Base-by-base conservation (phyloP, 1,284 basidiomycete species). In the Crucibulum parvulum region DNA sequence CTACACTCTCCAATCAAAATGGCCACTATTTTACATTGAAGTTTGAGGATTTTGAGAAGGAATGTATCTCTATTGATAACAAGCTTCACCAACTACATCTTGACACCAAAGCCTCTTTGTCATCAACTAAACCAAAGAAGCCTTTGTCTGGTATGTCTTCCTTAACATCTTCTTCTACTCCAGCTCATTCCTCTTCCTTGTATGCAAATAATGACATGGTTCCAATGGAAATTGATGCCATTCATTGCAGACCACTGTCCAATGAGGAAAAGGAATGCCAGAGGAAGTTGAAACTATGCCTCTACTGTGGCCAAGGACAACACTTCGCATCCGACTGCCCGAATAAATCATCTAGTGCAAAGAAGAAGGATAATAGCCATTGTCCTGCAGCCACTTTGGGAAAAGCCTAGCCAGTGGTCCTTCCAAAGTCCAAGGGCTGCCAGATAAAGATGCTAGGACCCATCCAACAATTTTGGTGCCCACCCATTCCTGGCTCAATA, bases 321-420 rank as follows among this genome's bases (percentile, higher is more conserved):
- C 73, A 78, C 46, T 24, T 57, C 13, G 60, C 64, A 36, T 39
- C 61, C 3, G 62, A 69, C 34, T 78, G 75, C 59, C 71, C 68
- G 4, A 75, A 72, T 38, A 70, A 59, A 65, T 62, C 56, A 55
- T 54, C 62, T 51, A 46, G 56, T 8, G 43, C 62, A 11, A 60
- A 50, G 60, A 53, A 52, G 13, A 48, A 59, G 31, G 59, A 59
- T 56, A 54, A 62, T 53, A 51, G 59, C 24, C 24, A 24, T 24
- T 4, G 24, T 15, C 47, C 61, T 39, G 48, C 60, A 54, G 34
- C 62, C 48, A 34, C 54, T 3, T 57, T 60, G 69, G 72, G 71
- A 76, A 79, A 78, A 75, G 75, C 68, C 60, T 70, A 63, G 66
- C 68, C 66, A 66, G 66, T 62, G 61, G 67, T 58, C 60, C 64